Percentiles rank a stretch among this genome's conserved stretches.
Evolutionary conservation across 1,284 basidiomycete species (phyloP).

Genomic region (Rugosomyces carneus): DNA sequence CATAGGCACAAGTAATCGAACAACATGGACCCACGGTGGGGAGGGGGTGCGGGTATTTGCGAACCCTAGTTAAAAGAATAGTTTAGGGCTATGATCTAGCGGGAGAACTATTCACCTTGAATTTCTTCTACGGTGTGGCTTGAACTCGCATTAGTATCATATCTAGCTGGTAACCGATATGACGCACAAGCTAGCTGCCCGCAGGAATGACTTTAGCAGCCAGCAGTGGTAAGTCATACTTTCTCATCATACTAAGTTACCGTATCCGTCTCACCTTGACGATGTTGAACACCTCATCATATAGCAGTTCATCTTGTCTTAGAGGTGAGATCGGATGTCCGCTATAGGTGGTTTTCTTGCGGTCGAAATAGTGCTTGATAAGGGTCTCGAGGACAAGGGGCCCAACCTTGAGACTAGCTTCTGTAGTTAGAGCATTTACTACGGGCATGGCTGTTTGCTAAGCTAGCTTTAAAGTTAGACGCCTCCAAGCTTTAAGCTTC

Average conservation of each 20-base stretch:
- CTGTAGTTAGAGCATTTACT: conserved; percentile 52
- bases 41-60: conserved; percentile 82
- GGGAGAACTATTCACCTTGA: conserved; percentile 40
- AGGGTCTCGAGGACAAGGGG: conserved; percentile 75
- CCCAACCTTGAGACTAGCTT: conserved; percentile 60
- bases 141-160: background rate
- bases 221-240: background rate
- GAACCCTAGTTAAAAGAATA: conserved; percentile 37
- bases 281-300: conserved; percentile 77
- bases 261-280: conserved; percentile 52
- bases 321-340: conserved; percentile 38
- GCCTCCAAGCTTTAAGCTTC: background rate
- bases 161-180: background rate
- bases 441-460: conserved; percentile 17
- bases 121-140: conserved; percentile 82
- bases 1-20: conserved; percentile 71
- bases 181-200: conserved; percentile 46
- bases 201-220: conserved; percentile 47
- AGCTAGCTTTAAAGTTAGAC: background rate
- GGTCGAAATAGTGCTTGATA: conserved; percentile 77
- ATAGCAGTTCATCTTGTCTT: conserved; percentile 73
- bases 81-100: background rate
- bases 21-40: conserved; percentile 83
- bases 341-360: conserved; percentile 36
- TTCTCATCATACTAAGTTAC: conserved; percentile 1